Evolutionary conservation across 108 stramenopile species (phyloP), one percentile per base, ranked within the genome.

Genomic region (Fragilariopsis cylindrus): DNA sequence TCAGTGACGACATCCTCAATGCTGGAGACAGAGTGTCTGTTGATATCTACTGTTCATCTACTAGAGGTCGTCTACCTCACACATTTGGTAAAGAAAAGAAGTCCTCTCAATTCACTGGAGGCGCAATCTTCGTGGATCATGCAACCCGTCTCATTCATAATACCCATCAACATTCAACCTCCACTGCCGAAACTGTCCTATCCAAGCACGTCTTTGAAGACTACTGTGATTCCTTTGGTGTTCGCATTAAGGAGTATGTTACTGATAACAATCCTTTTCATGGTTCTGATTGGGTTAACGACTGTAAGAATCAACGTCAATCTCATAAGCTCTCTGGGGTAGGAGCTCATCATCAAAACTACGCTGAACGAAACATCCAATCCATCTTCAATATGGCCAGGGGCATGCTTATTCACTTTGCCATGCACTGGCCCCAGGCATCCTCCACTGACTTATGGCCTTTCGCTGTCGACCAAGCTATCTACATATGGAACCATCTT

Each of bases 291-390:
- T 77, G 69, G 39, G 47, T 55, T 30, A n/a, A 43, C 0, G 54
- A 79, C 19, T 65, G 40, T 1, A 13, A 7, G 4, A 41, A 40
- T 4, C 15, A 39, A 8, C 16, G n/a, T 0, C 84, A 83, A 50
- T 57, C 45, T 2, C 65, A 74, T 2, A 48, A 54, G n/a, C 77
- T 82, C 48, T 53, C 70, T 60, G 87, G 82, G 0, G 76, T 77
- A 11, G 76, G 82, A 3, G 81, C 82, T 0, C 81, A 87, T 54
- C 86, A 87, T 76, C 83, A 87, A 43, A 87, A 87, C 71, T 82
- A 55, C 0, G 65, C 76, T 44, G 83, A 84, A 63, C 72, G 82
- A 11, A 57, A 63, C 52, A 81, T 84, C 47, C 43, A 60, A 7
- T 85, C 83, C 9, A 41, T 88, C 65, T 63, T 63, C 52, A 50